These are phyloP conservation scores for Scheffersomyces cryptocercus DNA, from an alignment of 1,139 yeast genomes.

Conservation along the genomic window DNA sequence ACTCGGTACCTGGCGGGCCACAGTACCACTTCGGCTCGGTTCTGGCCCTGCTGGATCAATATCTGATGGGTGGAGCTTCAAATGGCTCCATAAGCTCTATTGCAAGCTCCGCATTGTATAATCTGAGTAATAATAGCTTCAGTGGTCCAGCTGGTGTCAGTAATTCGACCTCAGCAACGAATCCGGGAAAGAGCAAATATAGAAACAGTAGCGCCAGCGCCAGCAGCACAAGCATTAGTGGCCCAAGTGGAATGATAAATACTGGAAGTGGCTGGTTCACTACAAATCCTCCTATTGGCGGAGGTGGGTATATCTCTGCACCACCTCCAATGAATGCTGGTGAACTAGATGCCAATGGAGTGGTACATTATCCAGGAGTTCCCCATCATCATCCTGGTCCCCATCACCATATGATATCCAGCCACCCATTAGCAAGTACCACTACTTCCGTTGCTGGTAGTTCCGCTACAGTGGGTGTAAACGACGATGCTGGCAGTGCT, in stretches of 20 bases:
- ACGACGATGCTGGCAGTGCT: slow-evolving; percentile 2
- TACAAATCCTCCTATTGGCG: slow-evolving; percentile 6
- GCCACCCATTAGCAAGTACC: slow-evolving; percentile 5
- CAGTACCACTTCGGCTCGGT: slow-evolving; percentile 7
- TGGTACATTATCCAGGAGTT: slow-evolving; percentile 3
- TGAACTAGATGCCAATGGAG: not conserved
- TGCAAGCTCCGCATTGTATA: slow-evolving; percentile 5
- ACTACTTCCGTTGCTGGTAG: slow-evolving; percentile 5
- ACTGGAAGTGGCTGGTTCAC: slow-evolving; percentile 6
- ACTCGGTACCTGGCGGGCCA: slow-evolving; percentile 5
- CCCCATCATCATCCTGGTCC: slow-evolving; percentile 2
- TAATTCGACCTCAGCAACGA: not conserved
- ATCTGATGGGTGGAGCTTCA: slow-evolving; percentile 7
- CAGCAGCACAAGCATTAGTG: slow-evolving; percentile 3
- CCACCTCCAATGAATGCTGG: slow-evolving; percentile 1
- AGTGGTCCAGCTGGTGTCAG: slow-evolving; percentile 3
- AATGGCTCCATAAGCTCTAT: slow-evolving; percentile 10
- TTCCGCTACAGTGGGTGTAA: slow-evolving; percentile 1
- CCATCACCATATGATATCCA: slow-evolving; percentile 5
- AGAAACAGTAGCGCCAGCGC: slow-evolving; percentile 8
- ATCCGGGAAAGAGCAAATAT: slow-evolving; percentile 4
- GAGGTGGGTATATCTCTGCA: slow-evolving; percentile 3
- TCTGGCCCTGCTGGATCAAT: slow-evolving; percentile 8
- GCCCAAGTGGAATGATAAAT: slow-evolving; percentile 2
- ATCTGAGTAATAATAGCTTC: slow-evolving; percentile 7